Base-by-base conservation (phyloP, 306 rosid genomes). In the Ceratonia siliqua region DNA sequence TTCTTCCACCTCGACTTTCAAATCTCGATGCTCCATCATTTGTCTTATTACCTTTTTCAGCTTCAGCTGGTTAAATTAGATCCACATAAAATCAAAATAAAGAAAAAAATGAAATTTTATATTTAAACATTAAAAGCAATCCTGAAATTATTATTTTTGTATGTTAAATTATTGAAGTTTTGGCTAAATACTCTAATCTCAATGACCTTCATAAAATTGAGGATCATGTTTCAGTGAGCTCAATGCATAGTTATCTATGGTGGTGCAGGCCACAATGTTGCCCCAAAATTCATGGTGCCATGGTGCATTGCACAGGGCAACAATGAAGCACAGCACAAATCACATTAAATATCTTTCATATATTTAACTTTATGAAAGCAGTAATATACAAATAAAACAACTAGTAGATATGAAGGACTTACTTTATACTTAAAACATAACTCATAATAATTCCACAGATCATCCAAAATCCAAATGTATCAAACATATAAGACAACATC, bases 1-100 rank as follows among this genome's bases (percentile, higher is more conserved):
- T 77, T 78, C 88, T 82, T 82, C 84, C 96, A 68, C 91, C 91
- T 68, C 83, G 87, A 55, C 79, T 63, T 49, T 90, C 91, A 79
- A 88, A 85, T 83, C 92, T 84, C 28, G 85, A 77, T 65, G 85
- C 76, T 82, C 84, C 89, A 78, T 85, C 89, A 75, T 81, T 87
- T 61, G 73, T 79, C 85, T 90, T 86, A 24, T 56, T 79, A 77
- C 79, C 80, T 75, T 79, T 92, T 81, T 89, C 96, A 74, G 88
- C 77, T 85, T 92, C 98, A 68, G 88, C 99, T 87, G 81, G 73
- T 75, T 66, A 85, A 75, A 67, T 85, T 66, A 81, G 72, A 76
- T 62, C 61, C 33, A 64, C 56, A 66, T 49, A 30, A 59, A 42
- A 57, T 21, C 42, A 45, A 35, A 71, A 82, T 48, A 28, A 72